These are phyloP conservation scores for Dalbergia cultrata DNA, from an alignment of 306 rosid species.

Conservation along the genomic window DNA sequence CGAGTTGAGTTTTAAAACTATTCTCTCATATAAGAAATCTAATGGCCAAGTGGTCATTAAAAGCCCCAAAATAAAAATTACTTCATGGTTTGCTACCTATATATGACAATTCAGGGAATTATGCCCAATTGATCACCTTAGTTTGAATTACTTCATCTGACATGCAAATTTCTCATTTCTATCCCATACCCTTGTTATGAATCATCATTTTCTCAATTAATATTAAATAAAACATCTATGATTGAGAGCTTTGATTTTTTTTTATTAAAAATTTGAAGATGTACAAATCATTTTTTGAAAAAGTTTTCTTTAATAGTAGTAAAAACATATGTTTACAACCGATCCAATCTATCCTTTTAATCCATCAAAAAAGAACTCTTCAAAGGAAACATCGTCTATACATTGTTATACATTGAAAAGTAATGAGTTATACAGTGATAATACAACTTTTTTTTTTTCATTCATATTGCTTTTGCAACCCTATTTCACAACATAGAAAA, in stretches of 20 bases:
- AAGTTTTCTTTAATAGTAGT: neutral
- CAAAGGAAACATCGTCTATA: slow-evolving; percentile 1
- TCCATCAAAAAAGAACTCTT: neutral
- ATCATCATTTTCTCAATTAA: too few species aligned
- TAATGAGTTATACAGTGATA: slow-evolving; percentile 39
- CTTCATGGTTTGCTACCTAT: too few species aligned
- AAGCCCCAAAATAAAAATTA: too few species aligned
- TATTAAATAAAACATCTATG: too few species aligned
- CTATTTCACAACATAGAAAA: neutral
- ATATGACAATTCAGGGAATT: too few species aligned
- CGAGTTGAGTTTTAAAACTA: too few species aligned
- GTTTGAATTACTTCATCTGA: too few species aligned
- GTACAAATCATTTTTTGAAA: neutral
- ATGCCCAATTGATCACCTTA: too few species aligned
- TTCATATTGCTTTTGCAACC: slow-evolving; percentile 34
- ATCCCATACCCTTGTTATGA: too few species aligned
- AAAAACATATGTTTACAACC: neutral
- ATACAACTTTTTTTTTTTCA: slow-evolving; percentile 18
- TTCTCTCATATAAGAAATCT: too few species aligned
- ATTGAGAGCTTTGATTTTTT: neutral
- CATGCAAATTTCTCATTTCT: too few species aligned
- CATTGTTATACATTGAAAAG: slow-evolving; percentile 29
- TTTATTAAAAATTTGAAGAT: neutral
- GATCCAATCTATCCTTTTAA: neutral
- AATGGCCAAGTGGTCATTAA: too few species aligned